phyloP scores from a whole-genome alignment of 805 yeast species.

The Pichia deserticola region DNA sequence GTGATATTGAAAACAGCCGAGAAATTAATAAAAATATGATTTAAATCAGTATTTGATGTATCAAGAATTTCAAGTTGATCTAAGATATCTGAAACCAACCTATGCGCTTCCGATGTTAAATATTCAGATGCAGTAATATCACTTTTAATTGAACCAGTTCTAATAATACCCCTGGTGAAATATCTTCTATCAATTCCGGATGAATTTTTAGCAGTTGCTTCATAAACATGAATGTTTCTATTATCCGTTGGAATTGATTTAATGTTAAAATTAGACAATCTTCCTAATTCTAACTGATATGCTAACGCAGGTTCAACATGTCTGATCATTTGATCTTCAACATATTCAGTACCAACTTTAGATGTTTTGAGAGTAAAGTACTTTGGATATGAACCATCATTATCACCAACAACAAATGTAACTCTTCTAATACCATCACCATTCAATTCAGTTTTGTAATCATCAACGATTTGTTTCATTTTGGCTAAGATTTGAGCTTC shows the following conservation, averaged over 20 bases:
- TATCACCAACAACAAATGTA: slow-evolving; percentile 81
- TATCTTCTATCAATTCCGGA: slow-evolving; percentile 84
- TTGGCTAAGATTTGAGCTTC: slow-evolving; percentile 63
- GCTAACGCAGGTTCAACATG: slow-evolving; percentile 98
- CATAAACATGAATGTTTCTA: slow-evolving; percentile 95
- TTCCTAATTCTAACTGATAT: slow-evolving; percentile 89
- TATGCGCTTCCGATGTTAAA: slow-evolving; percentile 90
- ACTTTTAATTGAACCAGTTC: slow-evolving; percentile 92
- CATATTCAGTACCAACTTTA: slow-evolving; percentile 58
- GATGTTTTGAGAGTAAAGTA: slow-evolving; percentile 78
- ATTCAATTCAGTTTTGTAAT: slow-evolving; percentile 60
- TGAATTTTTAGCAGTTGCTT: slow-evolving; percentile 91
- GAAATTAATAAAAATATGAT: slow-evolving; percentile 95
- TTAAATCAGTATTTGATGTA: slow-evolving; percentile 89
- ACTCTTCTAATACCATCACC: slow-evolving; percentile 82
- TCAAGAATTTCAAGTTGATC: slow-evolving; percentile 93
- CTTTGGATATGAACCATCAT: slow-evolving; percentile 83
- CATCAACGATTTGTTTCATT: slow-evolving; percentile 58
- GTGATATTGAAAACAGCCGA: slow-evolving; percentile 91
- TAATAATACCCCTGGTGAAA: slow-evolving; percentile 93
- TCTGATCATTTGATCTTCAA: slow-evolving; percentile 89
- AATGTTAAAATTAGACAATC: slow-evolving; percentile 91
- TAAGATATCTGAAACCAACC: slow-evolving; percentile 91
- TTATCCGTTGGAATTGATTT: slow-evolving; percentile 94
- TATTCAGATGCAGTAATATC: slow-evolving; percentile 91